Evolutionary conservation across 2,329 filamentous ascomycete genomes (phyloP).

Genomic region (Trichoderma semiorbis): DNA sequence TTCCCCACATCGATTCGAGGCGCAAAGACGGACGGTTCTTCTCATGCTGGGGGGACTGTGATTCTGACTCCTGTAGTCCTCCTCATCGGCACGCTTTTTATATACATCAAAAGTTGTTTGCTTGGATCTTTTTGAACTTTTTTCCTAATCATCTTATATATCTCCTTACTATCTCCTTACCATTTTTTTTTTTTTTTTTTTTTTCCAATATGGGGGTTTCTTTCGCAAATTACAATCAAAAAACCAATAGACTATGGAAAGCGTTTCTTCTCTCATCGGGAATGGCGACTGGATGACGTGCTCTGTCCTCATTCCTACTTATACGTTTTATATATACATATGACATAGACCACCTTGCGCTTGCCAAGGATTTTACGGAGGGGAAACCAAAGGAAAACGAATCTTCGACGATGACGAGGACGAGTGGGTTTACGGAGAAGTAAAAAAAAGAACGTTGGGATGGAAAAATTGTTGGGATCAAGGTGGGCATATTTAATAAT

Average conservation of each 20-base stretch:
- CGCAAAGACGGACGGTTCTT: not conserved
- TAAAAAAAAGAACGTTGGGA: not conserved
- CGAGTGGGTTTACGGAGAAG: not conserved
- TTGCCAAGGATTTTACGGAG: not conserved
- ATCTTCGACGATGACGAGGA: not conserved
- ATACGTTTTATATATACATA: slow-evolving; percentile 1
- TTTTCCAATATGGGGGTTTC: slow-evolving; percentile 2
- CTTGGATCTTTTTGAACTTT: slow-evolving; percentile 2
- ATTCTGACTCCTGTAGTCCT: not conserved
- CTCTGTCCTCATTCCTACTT: slow-evolving; percentile 4
- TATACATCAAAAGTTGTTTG: slow-evolving; percentile 13
- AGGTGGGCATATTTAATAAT: slow-evolving; percentile 3
- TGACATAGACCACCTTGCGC: not conserved
- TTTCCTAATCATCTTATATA: not conserved
- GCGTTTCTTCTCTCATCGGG: slow-evolving; percentile 7
- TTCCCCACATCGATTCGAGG: not conserved
- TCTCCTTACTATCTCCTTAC: not conserved
- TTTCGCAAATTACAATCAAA: slow-evolving; percentile 15
- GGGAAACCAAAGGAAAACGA: not conserved
- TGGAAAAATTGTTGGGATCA: not conserved
- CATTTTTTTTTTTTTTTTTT: not conserved
- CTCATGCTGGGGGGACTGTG: not conserved
- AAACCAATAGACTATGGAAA: slow-evolving; percentile 20
- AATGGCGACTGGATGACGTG: slow-evolving; percentile 5
- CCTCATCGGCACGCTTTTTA: slow-evolving; percentile 6